phyloP scores from a whole-genome alignment of 768 basidiomycete species.

The Pholiota microspora region DNA sequence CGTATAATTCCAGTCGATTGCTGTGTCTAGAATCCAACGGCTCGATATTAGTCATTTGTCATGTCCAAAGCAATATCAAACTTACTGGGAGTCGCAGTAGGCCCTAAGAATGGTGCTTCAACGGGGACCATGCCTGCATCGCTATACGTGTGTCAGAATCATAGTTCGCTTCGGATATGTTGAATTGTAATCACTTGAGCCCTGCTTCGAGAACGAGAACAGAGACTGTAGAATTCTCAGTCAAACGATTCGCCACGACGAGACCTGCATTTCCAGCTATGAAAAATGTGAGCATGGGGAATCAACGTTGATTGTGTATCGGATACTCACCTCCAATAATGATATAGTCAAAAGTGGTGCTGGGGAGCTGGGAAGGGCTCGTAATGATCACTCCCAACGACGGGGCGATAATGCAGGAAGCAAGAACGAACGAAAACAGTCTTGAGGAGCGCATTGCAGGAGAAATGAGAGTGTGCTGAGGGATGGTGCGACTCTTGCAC shows the following conservation, averaged over 20 bases:
- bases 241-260: constrained; percentile 50
- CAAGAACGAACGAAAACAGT: background rate
- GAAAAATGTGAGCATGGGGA: background rate
- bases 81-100: constrained; percentile 6
- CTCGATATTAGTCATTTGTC: background rate
- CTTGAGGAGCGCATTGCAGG: background rate
- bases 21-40: constrained; percentile 5
- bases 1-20: constrained; percentile 29
- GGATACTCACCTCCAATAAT: constrained; percentile 26
- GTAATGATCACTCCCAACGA: background rate
- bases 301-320: background rate
- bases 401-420: background rate
- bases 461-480: background rate
- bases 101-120: constrained; percentile 12
- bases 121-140: constrained; percentile 7
- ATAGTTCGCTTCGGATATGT: background rate
- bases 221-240: constrained; percentile 43
- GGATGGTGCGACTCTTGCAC: background rate
- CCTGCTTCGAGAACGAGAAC: constrained; percentile 58
- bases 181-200: constrained; percentile 36
- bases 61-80: background rate
- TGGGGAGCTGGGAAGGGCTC: background rate
- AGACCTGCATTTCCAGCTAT: constrained; percentile 52
- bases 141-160: background rate
- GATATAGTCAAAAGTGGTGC: constrained; percentile 26